Conservation (phyloP, 805 yeast genomes). For the Candida silvatica region DNA sequence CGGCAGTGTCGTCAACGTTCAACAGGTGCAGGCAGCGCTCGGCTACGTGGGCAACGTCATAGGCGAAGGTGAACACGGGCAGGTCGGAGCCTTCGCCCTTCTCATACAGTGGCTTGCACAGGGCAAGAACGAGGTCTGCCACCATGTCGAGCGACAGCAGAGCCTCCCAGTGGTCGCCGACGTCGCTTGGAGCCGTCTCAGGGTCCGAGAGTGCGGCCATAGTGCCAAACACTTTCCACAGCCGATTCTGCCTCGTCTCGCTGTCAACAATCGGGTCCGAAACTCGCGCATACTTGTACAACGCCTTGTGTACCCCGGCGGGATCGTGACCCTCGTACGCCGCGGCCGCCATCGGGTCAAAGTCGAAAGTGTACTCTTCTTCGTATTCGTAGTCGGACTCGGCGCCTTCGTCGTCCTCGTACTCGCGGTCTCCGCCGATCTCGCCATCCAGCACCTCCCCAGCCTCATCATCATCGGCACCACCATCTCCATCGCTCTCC, state of each 20-base stretch:
- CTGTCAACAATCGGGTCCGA: conserved; percentile 7
- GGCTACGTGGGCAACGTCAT: conserved; percentile 26
- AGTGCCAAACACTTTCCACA: conserved; percentile 17
- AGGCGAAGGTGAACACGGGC: conserved; percentile 27
- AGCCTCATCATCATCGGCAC: conserved; percentile 1
- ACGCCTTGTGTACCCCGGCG: conserved; percentile 22
- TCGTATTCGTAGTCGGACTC: conserved; percentile 6
- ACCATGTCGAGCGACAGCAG: conserved; percentile 49
- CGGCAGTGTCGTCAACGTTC: conserved; percentile 34
- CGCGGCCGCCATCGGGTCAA: conserved; percentile 10
- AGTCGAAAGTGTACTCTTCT: conserved; percentile 14
- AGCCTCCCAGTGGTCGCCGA: conserved; percentile 34
- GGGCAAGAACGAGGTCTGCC: conserved; percentile 41
- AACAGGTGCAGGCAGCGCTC: conserved; percentile 27
- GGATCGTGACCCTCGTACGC: conserved; percentile 11
- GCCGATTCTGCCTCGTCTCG: conserved; percentile 4
- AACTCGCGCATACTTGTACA: conserved; percentile 20
- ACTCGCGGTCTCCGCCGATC: not conserved
- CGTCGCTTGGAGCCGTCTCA: conserved; percentile 59
- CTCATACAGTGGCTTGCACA: conserved; percentile 22
- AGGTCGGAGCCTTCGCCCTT: conserved; percentile 19
- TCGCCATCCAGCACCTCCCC: conserved; percentile 1
- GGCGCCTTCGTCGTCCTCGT: not conserved
- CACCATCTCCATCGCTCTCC: not conserved
- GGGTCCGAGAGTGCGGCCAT: conserved; percentile 47